phyloP scores from a whole-genome alignment of 805 yeast genomes.

The Lipomyces mesembrius region DNA sequence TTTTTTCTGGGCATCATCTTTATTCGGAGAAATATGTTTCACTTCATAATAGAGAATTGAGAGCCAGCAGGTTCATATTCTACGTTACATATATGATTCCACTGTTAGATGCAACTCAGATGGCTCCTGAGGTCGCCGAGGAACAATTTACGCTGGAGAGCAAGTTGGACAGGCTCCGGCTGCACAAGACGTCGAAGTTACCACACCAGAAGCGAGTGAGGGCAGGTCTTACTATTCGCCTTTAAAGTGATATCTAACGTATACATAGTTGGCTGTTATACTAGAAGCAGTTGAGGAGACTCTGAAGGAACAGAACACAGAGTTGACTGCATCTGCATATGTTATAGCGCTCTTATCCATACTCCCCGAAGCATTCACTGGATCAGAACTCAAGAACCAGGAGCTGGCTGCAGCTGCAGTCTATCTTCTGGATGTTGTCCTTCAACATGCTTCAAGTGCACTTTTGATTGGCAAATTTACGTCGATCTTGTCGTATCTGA shows the following conservation, averaged over 20 bases:
- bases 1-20: slow-evolving; percentile 3
- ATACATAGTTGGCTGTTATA: slow-evolving; percentile 54
- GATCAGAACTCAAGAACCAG: slow-evolving; percentile 59
- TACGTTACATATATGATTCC: background rate
- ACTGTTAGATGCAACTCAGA: background rate
- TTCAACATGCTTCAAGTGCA: slow-evolving; percentile 67
- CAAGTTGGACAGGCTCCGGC: slow-evolving; percentile 67
- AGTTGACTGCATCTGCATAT: slow-evolving; percentile 75
- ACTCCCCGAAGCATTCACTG: slow-evolving; percentile 70
- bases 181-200: slow-evolving; percentile 75
- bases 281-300: slow-evolving; percentile 90
- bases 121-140: slow-evolving; percentile 1
- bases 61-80: too few relatives aligned
- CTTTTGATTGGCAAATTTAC: slow-evolving; percentile 75
- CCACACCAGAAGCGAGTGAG: slow-evolving; percentile 76
- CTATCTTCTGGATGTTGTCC: slow-evolving; percentile 78
- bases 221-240: background rate
- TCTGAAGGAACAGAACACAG: slow-evolving; percentile 64
- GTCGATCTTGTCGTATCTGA: slow-evolving; percentile 76
- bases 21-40: slow-evolving; percentile 2
- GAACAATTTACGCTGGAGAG: slow-evolving; percentile 54
- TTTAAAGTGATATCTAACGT: background rate
- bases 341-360: slow-evolving; percentile 82
- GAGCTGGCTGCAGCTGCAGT: slow-evolving; percentile 63
- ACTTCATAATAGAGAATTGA: background rate